Evolutionary conservation across 2,329 filamentous ascomycete species (phyloP).

Genomic region (Fusarium drepaniforme): DNA sequence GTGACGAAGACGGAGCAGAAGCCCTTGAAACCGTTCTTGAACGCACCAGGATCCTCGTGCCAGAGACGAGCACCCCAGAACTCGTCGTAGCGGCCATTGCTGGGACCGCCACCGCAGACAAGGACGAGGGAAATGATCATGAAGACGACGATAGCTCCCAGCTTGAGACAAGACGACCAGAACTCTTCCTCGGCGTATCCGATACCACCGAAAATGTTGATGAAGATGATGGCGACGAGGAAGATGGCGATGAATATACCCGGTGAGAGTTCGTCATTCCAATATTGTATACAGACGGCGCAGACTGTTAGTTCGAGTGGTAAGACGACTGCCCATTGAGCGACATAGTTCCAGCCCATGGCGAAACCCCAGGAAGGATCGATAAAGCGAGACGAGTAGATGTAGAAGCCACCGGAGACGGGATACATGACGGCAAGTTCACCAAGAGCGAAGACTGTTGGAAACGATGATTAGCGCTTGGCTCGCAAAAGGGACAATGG

Average conservation of each 20-base stretch:
- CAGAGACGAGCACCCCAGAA: constrained; percentile 57
- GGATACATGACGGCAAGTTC: constrained; percentile 73
- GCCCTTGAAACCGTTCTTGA: constrained; percentile 78
- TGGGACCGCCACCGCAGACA: constrained; percentile 68
- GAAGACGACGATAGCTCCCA: constrained; percentile 69
- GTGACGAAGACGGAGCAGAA: constrained; percentile 78
- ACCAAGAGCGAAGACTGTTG: constrained; percentile 67
- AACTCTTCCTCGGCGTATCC: constrained; percentile 70
- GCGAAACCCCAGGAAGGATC: constrained; percentile 71
- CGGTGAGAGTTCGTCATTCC: constrained; percentile 60
- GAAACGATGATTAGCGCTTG: constrained; percentile 14
- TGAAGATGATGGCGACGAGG: constrained; percentile 60
- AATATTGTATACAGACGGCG: constrained; percentile 64
- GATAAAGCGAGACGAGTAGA: constrained; percentile 72
- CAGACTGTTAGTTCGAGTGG: constrained; percentile 66
- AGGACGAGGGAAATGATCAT: constrained; percentile 72
- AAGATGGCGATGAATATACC: constrained; percentile 69
- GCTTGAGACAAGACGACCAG: constrained; percentile 66
- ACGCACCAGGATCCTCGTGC: constrained; percentile 57
- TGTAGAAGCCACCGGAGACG: constrained; percentile 73
- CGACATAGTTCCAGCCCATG: constrained; percentile 60
- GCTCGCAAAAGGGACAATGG: background rate
- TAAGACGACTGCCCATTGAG: constrained; percentile 63
- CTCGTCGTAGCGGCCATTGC: constrained; percentile 55
- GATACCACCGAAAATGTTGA: constrained; percentile 68